phyloP scores from a whole-genome alignment of 2,329 filamentous ascomycete species.

The Colletotrichum sp. region DNA sequence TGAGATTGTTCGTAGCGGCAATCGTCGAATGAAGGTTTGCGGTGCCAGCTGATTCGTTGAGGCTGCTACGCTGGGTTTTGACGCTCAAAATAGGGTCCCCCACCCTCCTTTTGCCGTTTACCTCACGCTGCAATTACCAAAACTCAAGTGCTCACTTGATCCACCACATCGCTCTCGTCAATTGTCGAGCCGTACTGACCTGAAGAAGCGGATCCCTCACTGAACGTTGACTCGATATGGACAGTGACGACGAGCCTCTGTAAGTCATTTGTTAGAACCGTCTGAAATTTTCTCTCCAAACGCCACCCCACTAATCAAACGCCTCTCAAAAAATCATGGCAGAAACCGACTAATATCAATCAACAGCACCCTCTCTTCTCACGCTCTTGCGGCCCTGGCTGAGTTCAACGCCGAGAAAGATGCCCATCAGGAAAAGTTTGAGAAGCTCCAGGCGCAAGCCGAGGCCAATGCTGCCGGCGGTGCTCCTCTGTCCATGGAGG shows the following conservation, averaged over 20 bases:
- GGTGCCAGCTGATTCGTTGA: slow-evolving; percentile 7
- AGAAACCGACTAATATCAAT: background rate
- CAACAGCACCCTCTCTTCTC: slow-evolving; percentile 65
- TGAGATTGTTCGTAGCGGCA: background rate
- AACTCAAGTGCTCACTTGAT: background rate
- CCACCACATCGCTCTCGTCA: background rate
- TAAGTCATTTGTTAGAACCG: slow-evolving; percentile 32
- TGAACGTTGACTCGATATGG: background rate
- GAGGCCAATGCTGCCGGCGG: slow-evolving; percentile 46
- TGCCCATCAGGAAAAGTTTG: slow-evolving; percentile 68
- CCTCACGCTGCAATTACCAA: background rate
- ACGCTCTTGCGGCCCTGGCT: slow-evolving; percentile 71
- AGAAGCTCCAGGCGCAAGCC: slow-evolving; percentile 67
- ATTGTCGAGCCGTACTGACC: background rate
- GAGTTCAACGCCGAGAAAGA: slow-evolving; percentile 79
- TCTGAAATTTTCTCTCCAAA: background rate
- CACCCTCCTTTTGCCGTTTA: background rate
- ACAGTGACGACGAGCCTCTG: slow-evolving; percentile 55
- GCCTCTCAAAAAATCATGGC: background rate
- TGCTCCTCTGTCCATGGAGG: slow-evolving; percentile 59
- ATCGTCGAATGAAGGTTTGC: background rate
- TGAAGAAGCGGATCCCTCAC: background rate
- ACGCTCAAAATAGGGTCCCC: slow-evolving; percentile 5
- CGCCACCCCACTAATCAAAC: background rate
- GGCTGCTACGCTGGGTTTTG: background rate